Evolutionary conservation across 106 monocot species (phyloP), one percentile per base, ranked within the genome.

Genomic region (Dendrobium catenatum): DNA sequence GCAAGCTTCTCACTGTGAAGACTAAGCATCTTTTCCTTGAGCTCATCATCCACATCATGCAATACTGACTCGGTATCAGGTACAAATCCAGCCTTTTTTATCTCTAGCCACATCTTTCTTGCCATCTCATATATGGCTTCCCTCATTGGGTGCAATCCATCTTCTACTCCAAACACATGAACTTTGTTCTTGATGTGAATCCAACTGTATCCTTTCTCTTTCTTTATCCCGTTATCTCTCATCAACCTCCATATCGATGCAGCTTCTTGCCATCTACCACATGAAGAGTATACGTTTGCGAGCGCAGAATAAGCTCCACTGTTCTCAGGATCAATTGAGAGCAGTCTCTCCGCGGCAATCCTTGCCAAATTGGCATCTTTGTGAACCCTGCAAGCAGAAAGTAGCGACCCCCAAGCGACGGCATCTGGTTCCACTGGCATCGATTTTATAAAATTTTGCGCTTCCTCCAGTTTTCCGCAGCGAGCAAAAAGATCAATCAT

Each of bases 281-380:
- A 95, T 27, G 88, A 89, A 41, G 95, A 95, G 66, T 95, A 99
- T 5, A 86, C 86, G 85, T 99, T 99, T 27, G 95, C 98, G 15
- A 99, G 91, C 3, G 89, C 92, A 56, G 98, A 89, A 81, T 95
- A 99, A 80, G 94, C 95, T 7, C 95, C 91, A 54, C 95, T 93
- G 55, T 95, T 93, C 8, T 84, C 82, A 40, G 98, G 91, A 81
- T 99, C 93, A 29, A 88, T 83, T 0, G 83, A 51, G 33, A 99
- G 81, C 56, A 93, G 79, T 77, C 76, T 90, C 58, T 91, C 88
- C 15, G 95, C 91, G 33, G 98, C 92, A 17, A 89, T 42, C 42
- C 86, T 80, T 20, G 88, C 95, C 70, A 99, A 67, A 16, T 95
- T 81, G 26, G 86, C 87, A 82, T 95, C 88, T 75, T 91, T 95